These are phyloP conservation scores for Phytophthora hybrid DNA, from an alignment of 352 stramenopile species.

Conservation along the genomic window DNA sequence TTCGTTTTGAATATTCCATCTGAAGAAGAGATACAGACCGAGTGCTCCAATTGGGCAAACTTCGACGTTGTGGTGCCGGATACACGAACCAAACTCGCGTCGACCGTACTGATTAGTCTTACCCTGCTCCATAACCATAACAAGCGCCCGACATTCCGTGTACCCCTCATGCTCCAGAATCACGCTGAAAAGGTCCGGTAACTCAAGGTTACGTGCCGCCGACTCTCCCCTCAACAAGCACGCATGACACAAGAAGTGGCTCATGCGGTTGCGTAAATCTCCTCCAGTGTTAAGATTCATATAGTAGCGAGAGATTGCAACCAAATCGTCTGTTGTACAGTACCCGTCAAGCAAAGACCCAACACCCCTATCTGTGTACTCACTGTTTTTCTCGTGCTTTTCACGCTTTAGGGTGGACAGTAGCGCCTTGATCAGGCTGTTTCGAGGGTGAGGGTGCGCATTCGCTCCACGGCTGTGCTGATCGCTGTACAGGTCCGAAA, in stretches of 20 bases:
- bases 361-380: neutral
- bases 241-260: neutral
- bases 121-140: neutral
- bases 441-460: neutral
- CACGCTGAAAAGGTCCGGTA: neutral
- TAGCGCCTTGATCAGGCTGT: neutral
- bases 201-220: neutral
- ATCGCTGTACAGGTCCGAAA: neutral
- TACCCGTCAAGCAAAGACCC: neutral
- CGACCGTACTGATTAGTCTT: neutral
- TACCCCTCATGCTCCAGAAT: neutral
- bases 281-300: neutral
- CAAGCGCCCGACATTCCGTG: neutral
- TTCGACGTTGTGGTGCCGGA: slow-evolving; percentile 4
- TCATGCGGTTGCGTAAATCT: neutral
- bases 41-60: slow-evolving; percentile 8
- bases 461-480: neutral
- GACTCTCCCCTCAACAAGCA: neutral
- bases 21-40: slow-evolving; percentile 9
- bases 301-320: neutral
- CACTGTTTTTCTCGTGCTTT: neutral
- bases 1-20: slow-evolving; percentile 6
- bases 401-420: neutral
- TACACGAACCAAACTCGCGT: neutral
- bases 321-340: neutral